Evolutionary conservation across 306 rosid genomes (phyloP).

Genomic region (Acacia melanoxylon): DNA sequence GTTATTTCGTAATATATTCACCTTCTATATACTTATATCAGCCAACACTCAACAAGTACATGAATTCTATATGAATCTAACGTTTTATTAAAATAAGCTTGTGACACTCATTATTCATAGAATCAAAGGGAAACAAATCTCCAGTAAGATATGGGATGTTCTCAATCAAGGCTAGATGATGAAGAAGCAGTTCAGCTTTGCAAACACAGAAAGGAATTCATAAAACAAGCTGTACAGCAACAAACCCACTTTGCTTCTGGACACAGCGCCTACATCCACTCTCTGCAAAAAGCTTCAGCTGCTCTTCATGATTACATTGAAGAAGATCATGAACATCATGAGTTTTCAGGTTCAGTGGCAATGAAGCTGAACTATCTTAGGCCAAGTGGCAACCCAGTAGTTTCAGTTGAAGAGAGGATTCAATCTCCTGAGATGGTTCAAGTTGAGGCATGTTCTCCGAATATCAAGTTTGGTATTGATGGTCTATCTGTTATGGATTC

Average conservation of each 20-base stretch:
- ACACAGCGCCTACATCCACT: conserved; percentile 72
- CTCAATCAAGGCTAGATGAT: conserved; percentile 80
- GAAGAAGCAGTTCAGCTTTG: conserved; percentile 90
- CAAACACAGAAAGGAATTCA: conserved; percentile 79
- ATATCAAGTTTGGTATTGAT: conserved; percentile 58
- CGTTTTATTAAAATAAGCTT: conserved; percentile 49
- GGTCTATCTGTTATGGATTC: conserved; percentile 61
- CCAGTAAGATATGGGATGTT: conserved; percentile 77
- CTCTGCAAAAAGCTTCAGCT: conserved; percentile 72
- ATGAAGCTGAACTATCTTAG: conserved; percentile 67
- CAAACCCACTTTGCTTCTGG: conserved; percentile 69
- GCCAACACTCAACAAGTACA: conserved; percentile 26
- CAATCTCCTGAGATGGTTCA: conserved; percentile 67
- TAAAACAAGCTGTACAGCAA: conserved; percentile 84
- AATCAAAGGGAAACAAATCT: conserved; percentile 27
- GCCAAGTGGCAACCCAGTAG: conserved; percentile 70
- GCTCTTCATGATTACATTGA: conserved; percentile 80
- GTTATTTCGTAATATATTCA: conserved; percentile 6
- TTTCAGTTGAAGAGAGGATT: conserved; percentile 83
- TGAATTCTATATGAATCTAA: conserved; percentile 49
- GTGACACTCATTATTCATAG: conserved; percentile 43
- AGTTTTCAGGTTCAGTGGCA: conserved; percentile 44
- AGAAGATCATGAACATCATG: conserved; percentile 49
- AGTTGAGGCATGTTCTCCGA: conserved; percentile 65
- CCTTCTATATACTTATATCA: conserved; percentile 27